Conservation (phyloP, 2,329 filamentous ascomycete species). For the Ophiocordyceps camponoti-floridani region DNA sequence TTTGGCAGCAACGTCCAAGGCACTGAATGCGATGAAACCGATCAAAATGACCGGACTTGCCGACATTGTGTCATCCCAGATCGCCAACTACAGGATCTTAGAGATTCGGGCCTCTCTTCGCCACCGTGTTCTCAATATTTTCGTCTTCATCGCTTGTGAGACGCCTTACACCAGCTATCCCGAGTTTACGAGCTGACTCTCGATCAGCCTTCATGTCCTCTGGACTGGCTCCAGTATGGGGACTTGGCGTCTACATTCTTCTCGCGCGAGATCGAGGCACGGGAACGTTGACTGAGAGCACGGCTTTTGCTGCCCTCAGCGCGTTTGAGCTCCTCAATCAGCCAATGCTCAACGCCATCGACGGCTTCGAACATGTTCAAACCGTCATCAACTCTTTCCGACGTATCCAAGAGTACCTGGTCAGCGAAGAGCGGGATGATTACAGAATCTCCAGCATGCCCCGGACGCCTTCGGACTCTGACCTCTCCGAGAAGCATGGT, state of each 20-base stretch:
- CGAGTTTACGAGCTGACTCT: background rate
- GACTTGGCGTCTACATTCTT: constrained; percentile 5
- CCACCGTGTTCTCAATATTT: constrained; percentile 7
- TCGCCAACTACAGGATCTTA: constrained; percentile 15
- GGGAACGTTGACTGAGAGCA: constrained; percentile 5
- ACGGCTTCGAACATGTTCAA: constrained; percentile 6
- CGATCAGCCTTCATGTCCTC: constrained; percentile 3
- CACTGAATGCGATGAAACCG: constrained; percentile 16
- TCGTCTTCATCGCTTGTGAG: constrained; percentile 4
- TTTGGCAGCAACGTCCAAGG: constrained; percentile 7
- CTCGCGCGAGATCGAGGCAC: constrained; percentile 3
- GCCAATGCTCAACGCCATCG: constrained; percentile 5
- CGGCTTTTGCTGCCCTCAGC: constrained; percentile 7
- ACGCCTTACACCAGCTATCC: background rate
- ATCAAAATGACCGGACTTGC: constrained; percentile 23
- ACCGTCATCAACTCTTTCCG: constrained; percentile 7
- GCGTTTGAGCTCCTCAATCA: constrained; percentile 6
- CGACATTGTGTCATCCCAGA: constrained; percentile 11
- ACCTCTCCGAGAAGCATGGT: background rate
- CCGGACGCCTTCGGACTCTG: background rate
- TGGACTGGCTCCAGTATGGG: constrained; percentile 6
- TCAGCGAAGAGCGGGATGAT: constrained; percentile 5
- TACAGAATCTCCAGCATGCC: background rate
- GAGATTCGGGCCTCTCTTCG: constrained; percentile 16
- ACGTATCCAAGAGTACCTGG: constrained; percentile 7